Evolutionary conservation across 768 basidiomycete genomes (phyloP).

Genomic region (Trametopsis cervina): DNA sequence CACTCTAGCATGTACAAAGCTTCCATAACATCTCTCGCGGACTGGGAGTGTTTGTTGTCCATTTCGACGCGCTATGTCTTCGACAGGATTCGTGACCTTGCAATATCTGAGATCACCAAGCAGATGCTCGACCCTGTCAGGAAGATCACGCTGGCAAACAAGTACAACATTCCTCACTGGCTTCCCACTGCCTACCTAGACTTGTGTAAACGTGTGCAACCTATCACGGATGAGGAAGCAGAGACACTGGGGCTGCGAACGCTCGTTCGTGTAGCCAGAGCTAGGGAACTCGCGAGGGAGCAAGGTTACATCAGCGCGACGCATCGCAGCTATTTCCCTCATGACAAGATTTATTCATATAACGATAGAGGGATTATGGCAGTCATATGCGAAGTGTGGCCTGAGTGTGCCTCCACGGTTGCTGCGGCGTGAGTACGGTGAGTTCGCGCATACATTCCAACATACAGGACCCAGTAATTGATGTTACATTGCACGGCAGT

Average conservation of each 20-base stretch:
- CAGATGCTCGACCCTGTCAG: constrained; percentile 23
- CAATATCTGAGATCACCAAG: constrained; percentile 23
- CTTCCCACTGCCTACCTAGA: constrained; percentile 20
- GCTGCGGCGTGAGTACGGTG: too few species aligned
- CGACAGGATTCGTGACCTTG: constrained; percentile 27
- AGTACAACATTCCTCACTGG: constrained; percentile 15
- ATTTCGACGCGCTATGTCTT: constrained; percentile 34
- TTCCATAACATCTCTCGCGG: constrained; percentile 13
- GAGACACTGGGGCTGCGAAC: constrained; percentile 18
- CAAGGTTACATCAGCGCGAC: constrained; percentile 2
- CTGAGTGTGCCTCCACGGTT: constrained; percentile 2
- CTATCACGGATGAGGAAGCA: constrained; percentile 20
- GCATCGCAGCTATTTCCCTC: constrained; percentile 4
- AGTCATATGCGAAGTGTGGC: constrained; percentile 8
- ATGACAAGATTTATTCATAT: constrained; percentile 7
- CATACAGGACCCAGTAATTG: background rate
- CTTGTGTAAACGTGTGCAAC: constrained; percentile 16
- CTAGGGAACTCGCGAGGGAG: constrained; percentile 19
- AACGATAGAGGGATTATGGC: constrained; percentile 7
- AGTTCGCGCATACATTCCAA: background rate
- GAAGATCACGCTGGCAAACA: constrained; percentile 13
- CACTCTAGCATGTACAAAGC: constrained; percentile 13
- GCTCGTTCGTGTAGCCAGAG: constrained; percentile 18
- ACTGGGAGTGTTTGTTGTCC: constrained; percentile 32
- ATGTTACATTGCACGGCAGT: background rate